Percentiles rank a stretch among this genome's conserved stretches.
Conservation (phyloP, 176 grass and related monocot species). For the Raddia guianensis region DNA sequence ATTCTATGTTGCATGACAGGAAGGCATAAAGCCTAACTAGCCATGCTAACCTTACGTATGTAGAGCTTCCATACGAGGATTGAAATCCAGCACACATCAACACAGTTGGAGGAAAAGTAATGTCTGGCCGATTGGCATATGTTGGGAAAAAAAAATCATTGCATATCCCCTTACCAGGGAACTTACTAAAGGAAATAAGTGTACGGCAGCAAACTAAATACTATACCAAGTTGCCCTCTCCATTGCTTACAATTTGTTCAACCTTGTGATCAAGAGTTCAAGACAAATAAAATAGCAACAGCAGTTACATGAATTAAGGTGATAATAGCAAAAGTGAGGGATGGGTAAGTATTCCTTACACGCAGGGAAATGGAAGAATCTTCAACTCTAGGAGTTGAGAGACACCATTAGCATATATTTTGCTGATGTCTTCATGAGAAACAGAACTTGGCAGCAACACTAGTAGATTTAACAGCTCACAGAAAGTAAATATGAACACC, state of each 20-base stretch:
- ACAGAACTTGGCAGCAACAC: constrained; percentile 18
- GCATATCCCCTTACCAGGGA: constrained; percentile 77
- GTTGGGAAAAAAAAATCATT: constrained; percentile 45
- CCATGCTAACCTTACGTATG: constrained; percentile 77
- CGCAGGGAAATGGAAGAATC: constrained; percentile 13
- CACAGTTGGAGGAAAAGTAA: constrained; percentile 55
- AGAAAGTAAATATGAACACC: constrained; percentile 25
- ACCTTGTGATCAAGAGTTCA: constrained; percentile 39
- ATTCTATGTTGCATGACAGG: constrained; percentile 75
- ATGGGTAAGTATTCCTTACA: constrained; percentile 35
- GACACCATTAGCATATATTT: constrained; percentile 8
- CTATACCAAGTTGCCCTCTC: constrained; percentile 41
- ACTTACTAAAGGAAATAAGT: constrained; percentile 36
- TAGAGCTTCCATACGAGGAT: constrained; percentile 56
- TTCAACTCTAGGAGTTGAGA: constrained; percentile 37
- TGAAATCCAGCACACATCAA: constrained; percentile 56
- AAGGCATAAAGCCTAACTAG: constrained; percentile 76
- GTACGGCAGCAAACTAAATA: constrained; percentile 7
- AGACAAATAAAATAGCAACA: constrained; percentile 35
- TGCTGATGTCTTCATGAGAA: constrained; percentile 25
- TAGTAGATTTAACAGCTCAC: constrained; percentile 29
- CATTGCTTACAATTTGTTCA: constrained; percentile 39
- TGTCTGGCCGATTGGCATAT: constrained; percentile 46
- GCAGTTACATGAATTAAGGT: constrained; percentile 37
- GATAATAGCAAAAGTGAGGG: constrained; percentile 3